Evolutionary conservation across 2,329 filamentous ascomycete species (phyloP).

Genomic region (Trichoderma semiorbis): DNA sequence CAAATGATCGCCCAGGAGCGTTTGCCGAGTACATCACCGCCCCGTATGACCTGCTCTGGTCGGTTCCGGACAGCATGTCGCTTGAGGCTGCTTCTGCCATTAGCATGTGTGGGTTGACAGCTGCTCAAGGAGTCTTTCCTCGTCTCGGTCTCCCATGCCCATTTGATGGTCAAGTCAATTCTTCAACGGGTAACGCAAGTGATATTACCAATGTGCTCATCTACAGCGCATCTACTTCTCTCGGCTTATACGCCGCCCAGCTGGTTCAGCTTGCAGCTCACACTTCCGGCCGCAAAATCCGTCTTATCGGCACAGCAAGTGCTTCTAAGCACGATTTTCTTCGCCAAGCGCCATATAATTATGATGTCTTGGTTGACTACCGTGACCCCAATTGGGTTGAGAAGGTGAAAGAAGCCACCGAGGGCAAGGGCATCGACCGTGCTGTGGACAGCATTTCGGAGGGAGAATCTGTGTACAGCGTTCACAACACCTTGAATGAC

Average conservation of each 20-base stretch:
- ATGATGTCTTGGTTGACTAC: slow-evolving; percentile 39
- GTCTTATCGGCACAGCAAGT: slow-evolving; percentile 32
- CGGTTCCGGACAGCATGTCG: slow-evolving; percentile 30
- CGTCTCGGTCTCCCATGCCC: slow-evolving; percentile 36
- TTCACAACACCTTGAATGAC: slow-evolving; percentile 27
- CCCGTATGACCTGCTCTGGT: slow-evolving; percentile 38
- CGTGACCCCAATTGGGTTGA: slow-evolving; percentile 33
- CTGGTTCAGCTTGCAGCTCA: slow-evolving; percentile 23
- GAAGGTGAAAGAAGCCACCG: slow-evolving; percentile 27
- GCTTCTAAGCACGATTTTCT: slow-evolving; percentile 27
- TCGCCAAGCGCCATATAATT: slow-evolving; percentile 33
- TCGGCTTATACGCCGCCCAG: slow-evolving; percentile 34
- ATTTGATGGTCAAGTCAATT: slow-evolving; percentile 23
- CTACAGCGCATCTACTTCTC: slow-evolving; percentile 33
- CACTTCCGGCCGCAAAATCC: slow-evolving; percentile 17
- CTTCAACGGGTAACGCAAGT: not conserved
- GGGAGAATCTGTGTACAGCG: slow-evolving; percentile 32
- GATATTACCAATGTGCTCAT: slow-evolving; percentile 26
- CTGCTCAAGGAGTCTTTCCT: slow-evolving; percentile 39
- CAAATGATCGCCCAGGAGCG: slow-evolving; percentile 41
- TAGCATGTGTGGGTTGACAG: slow-evolving; percentile 41
- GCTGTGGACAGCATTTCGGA: slow-evolving; percentile 41
- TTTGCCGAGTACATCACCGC: slow-evolving; percentile 41
- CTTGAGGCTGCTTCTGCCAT: slow-evolving; percentile 38
- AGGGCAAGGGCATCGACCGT: slow-evolving; percentile 32